A percentile compares a stretch with the other conserved stretches of the same genome.
Evolutionary conservation across 139 green algal species (phyloP).

Genomic region (Helicosporidium sp.): DNA sequence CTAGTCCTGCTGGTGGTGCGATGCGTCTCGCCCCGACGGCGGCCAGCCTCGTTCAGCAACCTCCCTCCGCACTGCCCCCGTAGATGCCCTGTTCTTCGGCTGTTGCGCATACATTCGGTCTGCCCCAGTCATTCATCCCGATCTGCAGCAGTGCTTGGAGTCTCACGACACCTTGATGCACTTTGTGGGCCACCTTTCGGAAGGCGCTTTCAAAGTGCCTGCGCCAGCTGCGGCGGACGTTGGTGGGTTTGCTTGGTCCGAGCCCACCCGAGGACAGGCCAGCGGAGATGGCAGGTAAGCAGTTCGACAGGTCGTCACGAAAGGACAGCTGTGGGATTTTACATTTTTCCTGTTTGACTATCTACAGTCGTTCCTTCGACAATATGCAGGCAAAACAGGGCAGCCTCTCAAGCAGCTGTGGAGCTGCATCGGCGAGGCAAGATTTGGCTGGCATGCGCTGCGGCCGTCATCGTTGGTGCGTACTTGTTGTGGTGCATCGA

Average conservation of each 20-base stretch:
- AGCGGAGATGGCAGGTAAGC: too few species aligned
- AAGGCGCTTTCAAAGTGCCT: background rate
- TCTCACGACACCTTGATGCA: background rate
- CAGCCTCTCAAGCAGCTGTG: too few species aligned
- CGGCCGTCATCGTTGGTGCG: constrained; percentile 4
- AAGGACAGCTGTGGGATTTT: background rate
- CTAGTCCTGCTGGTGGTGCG: too few species aligned
- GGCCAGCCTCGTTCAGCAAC: too few species aligned
- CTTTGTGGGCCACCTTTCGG: constrained; percentile 5
- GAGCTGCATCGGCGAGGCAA: constrained; percentile 11
- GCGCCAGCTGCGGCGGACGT: constrained; percentile 2
- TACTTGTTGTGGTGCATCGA: background rate
- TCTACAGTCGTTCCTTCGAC: too few species aligned
- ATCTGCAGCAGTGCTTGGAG: constrained; percentile 3
- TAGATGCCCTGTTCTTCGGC: constrained; percentile 7
- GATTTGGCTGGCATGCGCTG: constrained; percentile 17
- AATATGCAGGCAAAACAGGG: too few species aligned
- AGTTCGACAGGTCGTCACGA: too few species aligned
- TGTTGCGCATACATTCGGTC: constrained; percentile 11
- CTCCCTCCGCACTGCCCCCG: too few species aligned
- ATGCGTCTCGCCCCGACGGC: background rate
- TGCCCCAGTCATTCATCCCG: constrained; percentile 12
- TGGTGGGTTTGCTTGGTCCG: constrained; percentile 3
- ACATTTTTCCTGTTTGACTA: too few species aligned
- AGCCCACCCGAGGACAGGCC: background rate